Evolutionary conservation across 1,284 basidiomycete species (phyloP).

Genomic region (Cerrena zonata): DNA sequence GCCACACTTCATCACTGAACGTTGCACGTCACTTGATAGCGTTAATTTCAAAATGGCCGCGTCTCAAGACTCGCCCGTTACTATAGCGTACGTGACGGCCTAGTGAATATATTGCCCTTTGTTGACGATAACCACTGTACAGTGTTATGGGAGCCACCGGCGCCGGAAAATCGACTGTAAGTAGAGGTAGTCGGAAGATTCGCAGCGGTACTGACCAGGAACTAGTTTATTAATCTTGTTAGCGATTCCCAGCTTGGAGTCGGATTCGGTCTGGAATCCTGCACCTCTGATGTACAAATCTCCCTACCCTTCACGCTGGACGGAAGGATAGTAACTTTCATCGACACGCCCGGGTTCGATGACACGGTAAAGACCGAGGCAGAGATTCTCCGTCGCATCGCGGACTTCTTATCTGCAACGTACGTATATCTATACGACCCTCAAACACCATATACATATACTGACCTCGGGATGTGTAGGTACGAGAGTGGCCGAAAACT

Average conservation of each 20-base stretch:
- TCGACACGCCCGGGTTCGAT: conserved; percentile 14
- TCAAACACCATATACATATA: background rate
- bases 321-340: conserved; percentile 14
- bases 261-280: conserved; percentile 29
- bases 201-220: background rate
- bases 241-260: conserved; percentile 26
- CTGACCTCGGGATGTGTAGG: conserved; percentile 17
- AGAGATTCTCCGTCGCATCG: conserved; percentile 10
- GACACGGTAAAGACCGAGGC: conserved; percentile 9
- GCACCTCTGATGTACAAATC: conserved; percentile 26
- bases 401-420: conserved; percentile 8
- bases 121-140: background rate
- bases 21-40: too few relatives aligned
- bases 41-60: background rate
- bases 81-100: background rate
- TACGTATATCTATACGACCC: conserved; percentile 1
- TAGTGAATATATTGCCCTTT: background rate
- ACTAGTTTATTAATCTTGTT: conserved; percentile 33
- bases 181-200: background rate
- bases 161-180: conserved; percentile 7
- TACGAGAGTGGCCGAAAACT: conserved; percentile 34
- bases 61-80: background rate
- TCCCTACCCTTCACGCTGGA: conserved; percentile 27
- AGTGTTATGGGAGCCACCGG: conserved; percentile 8
- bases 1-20: background rate